Evolutionary conservation across 192 early-diverging fungal species (phyloP).

Genomic region (Backusella psychrophila): DNA sequence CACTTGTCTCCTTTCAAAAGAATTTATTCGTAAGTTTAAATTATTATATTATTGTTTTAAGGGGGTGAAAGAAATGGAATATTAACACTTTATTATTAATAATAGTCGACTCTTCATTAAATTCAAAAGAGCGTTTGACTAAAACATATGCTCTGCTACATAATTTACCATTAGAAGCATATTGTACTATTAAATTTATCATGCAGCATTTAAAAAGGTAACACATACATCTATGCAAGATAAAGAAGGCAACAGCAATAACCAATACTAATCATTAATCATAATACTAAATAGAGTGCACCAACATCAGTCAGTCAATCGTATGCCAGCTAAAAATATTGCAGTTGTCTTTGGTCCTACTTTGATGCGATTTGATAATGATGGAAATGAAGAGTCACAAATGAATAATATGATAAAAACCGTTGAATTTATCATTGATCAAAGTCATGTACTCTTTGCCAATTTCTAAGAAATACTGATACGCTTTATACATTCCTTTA

Average conservation of each 20-base stretch:
- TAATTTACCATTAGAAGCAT: conserved; percentile 57
- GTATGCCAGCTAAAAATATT: conserved; percentile 89
- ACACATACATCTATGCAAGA: background rate
- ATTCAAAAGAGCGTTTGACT: background rate
- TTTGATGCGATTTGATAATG: conserved; percentile 61
- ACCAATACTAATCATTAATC: background rate
- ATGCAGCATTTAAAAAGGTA: conserved; percentile 63
- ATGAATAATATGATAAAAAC: conserved; percentile 69
- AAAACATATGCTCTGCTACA: conserved; percentile 18
- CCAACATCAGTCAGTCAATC: conserved; percentile 52
- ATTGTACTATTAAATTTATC: conserved; percentile 59
- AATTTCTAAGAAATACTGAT: background rate
- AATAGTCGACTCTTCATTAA: background rate
- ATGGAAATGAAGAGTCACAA: conserved; percentile 60
- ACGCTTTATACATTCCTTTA: background rate
- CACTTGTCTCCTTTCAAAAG: conserved; percentile 57
- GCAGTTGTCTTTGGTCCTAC: conserved; percentile 93
- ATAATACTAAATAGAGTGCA: background rate
- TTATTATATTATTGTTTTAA: background rate
- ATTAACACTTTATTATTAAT: background rate
- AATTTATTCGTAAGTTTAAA: conserved; percentile 6
- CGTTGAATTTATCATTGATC: conserved; percentile 66
- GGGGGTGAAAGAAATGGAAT: background rate
- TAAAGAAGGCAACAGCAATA: too few species aligned
- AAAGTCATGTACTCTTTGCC: conserved; percentile 37